Base-by-base conservation (phyloP, 768 basidiomycete species). In the Tephrocybe sp. region DNA sequence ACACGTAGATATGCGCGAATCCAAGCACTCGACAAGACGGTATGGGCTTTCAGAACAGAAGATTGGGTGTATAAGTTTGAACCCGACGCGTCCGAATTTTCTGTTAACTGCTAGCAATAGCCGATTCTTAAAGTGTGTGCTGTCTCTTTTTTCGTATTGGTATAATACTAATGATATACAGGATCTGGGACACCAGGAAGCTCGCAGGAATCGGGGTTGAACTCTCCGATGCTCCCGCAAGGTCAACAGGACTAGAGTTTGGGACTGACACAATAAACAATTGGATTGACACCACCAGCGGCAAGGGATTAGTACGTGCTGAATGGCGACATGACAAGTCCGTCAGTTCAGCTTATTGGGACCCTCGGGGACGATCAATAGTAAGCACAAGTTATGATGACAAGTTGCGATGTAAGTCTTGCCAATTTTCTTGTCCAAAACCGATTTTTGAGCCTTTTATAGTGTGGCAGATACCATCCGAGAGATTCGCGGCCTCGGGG, bases 301-400 rank as follows among this genome's bases (percentile, higher is more conserved):
- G 85, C 7, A 71, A 73, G 39, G 75, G 80, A 0, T 68, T 70
- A 16, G 66, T 90, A 23, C 82, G 87, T 4, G 85, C 74, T 2
- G 82, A 85, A 59, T 86, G 79, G 74, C 65, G 64, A 12, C 91
- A 93, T 60, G 77, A 80, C 50, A 88, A 89, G 63, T 87, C 87
- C 13, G 87, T 83, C 39, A 92, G 85, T 54, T 84, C 91, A 13
- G 91, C 87, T 0, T 92, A 86, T 58, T 93, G 91, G 91, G 89
- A 92, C 65, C 81, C 89, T 2, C 73, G 84, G 50, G 91, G 91
- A 3, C 78, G 87, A 22, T 74, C 80, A 45, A 83, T 93, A 53
- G 83, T 92, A 42, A 91, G 88, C 65, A 93, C 91, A 4, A 84
- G 85, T 63, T 93, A 93, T 57, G 91, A 93, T 56, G 84, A 93